phyloP scores from a whole-genome alignment of 2,329 filamentous ascomycete genomes.

The Trichothecium roseum region DNA sequence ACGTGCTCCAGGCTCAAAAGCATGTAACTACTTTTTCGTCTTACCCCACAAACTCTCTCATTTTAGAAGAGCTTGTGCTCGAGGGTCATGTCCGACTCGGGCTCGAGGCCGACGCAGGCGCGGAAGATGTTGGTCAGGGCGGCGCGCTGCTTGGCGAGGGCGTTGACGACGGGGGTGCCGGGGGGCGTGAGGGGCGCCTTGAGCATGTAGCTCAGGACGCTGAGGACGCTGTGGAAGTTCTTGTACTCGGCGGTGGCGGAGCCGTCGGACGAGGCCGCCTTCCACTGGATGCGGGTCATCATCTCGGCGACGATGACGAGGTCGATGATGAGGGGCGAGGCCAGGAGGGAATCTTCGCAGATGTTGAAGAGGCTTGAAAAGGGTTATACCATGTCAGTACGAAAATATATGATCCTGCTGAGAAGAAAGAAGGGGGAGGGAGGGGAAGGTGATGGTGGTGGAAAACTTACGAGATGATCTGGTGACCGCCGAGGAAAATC shows the following conservation, averaged over 20 bases:
- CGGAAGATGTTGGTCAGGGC: slow-evolving; percentile 98
- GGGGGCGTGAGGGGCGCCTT: slow-evolving; percentile 90
- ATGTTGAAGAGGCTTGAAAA: slow-evolving; percentile 93
- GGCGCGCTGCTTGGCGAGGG: slow-evolving; percentile 89
- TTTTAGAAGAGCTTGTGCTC: slow-evolving; percentile 91
- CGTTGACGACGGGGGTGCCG: slow-evolving; percentile 90
- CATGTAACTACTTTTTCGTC: too few species aligned
- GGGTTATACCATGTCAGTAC: slow-evolving; percentile 9
- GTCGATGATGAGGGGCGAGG: slow-evolving; percentile 94
- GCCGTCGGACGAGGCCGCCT: slow-evolving; percentile 43
- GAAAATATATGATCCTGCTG: too few species aligned
- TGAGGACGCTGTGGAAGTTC: slow-evolving; percentile 94
- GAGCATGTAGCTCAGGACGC: slow-evolving; percentile 98
- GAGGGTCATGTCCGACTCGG: slow-evolving; percentile 96
- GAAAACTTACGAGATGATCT: slow-evolving; percentile 72
- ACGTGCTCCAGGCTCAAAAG: too few species aligned
- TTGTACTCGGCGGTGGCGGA: slow-evolving; percentile 59
- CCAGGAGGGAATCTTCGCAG: slow-evolving; percentile 94
- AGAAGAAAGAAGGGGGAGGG: too few species aligned
- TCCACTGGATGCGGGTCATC: slow-evolving; percentile 98
- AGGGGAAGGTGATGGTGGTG: too few species aligned
- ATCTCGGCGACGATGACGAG: slow-evolving; percentile 88
- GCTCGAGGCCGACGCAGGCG: slow-evolving; percentile 90
- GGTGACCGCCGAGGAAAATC: slow-evolving; percentile 97
- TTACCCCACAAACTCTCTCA: too few species aligned